Evolutionary conservation across 164 flowering plant species (phyloP).

Genomic region (Stephania cephalantha): DNA sequence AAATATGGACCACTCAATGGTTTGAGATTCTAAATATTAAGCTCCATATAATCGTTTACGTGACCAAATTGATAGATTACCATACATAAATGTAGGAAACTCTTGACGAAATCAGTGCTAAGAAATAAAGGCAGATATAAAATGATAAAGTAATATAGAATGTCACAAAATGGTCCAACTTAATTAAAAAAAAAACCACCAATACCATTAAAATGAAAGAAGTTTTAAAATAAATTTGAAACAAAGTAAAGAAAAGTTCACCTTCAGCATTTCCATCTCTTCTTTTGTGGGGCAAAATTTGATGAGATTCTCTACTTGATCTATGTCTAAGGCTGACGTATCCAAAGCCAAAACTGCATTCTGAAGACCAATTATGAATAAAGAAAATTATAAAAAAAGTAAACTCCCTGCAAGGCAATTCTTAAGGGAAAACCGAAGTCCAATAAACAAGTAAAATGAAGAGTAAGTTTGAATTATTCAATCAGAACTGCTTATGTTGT

Average conservation of each 20-base stretch:
- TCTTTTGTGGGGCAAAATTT: slow-evolving; percentile 97
- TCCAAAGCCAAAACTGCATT: slow-evolving; percentile 87
- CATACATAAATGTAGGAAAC: background rate
- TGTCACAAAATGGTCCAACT: background rate
- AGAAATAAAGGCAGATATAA: background rate
- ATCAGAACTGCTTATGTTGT: background rate
- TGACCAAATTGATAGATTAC: background rate
- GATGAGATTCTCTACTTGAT: slow-evolving; percentile 96
- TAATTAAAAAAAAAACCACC: background rate
- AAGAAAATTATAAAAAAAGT: slow-evolving; percentile 1
- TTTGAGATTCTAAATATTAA: no score
- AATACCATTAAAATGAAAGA: background rate
- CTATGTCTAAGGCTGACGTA: slow-evolving; percentile 83
- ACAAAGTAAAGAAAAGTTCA: slow-evolving; percentile 12
- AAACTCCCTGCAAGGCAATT: background rate
- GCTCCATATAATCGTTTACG: no score
- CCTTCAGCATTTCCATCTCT: slow-evolving; percentile 91
- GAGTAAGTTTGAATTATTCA: background rate
- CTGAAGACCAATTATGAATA: slow-evolving; percentile 28
- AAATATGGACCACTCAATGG: no score
- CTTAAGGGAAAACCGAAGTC: background rate
- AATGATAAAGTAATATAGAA: background rate
- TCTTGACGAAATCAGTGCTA: background rate
- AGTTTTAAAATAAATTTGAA: background rate
- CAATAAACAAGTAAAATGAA: background rate